Evolutionary conservation across 1,284 basidiomycete genomes (phyloP).

Genomic region (Puccinia triticina): DNA sequence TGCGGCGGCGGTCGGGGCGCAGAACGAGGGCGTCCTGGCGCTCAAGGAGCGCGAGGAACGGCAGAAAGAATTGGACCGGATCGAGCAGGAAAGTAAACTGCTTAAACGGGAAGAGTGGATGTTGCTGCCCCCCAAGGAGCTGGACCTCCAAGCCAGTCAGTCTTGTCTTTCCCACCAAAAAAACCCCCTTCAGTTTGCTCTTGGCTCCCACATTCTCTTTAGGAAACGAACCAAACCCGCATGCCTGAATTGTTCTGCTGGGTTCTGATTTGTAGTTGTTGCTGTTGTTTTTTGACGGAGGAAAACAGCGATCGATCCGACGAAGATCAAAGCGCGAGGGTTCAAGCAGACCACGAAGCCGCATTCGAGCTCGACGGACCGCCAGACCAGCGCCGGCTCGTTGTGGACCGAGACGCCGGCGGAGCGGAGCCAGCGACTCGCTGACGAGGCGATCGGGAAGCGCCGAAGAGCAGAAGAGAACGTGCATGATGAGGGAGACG

Average conservation of each 20-base stretch:
- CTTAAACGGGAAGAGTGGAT: conserved; percentile 89
- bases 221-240: neutral
- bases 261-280: too few species aligned
- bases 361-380: conserved; percentile 61
- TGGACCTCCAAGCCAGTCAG: conserved; percentile 74
- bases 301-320: conserved; percentile 69
- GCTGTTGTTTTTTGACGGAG: neutral
- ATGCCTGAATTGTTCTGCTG: neutral
- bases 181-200: neutral
- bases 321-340: conserved; percentile 72
- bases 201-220: neutral
- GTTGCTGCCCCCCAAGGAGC: conserved; percentile 80
- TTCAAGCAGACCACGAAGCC: conserved; percentile 67
- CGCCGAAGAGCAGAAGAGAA: conserved; percentile 71
- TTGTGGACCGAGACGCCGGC: conserved; percentile 93
- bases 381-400: conserved; percentile 58
- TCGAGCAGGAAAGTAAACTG: conserved; percentile 34
- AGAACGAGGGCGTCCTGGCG: conserved; percentile 51
- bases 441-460: conserved; percentile 82
- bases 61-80: conserved; percentile 68
- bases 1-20: too few species aligned
- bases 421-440: conserved; percentile 77
- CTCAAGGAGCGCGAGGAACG: conserved; percentile 66
- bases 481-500: conserved; percentile 61
- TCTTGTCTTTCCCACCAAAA: conserved; percentile 53